These are phyloP conservation scores for Fagopyrum homotropicum DNA, from an alignment of 148 eudicot species.

Conservation along the genomic window DNA sequence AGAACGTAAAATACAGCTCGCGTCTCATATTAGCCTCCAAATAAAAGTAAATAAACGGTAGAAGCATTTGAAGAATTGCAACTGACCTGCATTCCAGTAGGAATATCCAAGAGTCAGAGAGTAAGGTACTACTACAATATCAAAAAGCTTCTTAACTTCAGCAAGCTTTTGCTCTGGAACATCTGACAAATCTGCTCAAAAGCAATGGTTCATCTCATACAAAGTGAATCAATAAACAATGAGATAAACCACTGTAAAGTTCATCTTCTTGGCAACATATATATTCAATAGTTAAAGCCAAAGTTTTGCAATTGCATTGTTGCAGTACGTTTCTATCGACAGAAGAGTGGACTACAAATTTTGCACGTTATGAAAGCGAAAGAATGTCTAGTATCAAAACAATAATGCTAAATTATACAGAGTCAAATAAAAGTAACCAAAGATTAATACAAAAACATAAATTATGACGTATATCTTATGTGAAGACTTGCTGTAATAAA, in stretches of 20 bases:
- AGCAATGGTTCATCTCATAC: constrained; percentile 5
- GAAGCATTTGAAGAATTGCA: constrained; percentile 11
- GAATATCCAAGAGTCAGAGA: constrained; percentile 87
- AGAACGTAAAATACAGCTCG: neutral
- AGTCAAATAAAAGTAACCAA: neutral
- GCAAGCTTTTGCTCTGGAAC: constrained; percentile 65
- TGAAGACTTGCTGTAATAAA: neutral
- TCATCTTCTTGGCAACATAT: neutral
- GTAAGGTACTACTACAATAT: constrained; percentile 76
- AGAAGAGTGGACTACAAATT: neutral
- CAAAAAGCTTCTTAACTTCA: constrained; percentile 55
- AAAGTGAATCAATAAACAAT: constrained; percentile 11
- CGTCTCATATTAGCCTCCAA: neutral
- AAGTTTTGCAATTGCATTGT: neutral
- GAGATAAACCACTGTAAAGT: neutral
- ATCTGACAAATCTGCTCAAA: constrained; percentile 67
- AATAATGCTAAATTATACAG: neutral
- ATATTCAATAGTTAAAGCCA: neutral
- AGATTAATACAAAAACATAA: neutral
- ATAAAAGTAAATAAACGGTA: neutral
- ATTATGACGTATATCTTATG: neutral
- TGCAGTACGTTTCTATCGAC: neutral
- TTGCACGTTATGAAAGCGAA: neutral
- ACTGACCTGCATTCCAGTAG: constrained; percentile 89
- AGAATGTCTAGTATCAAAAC: neutral